phyloP scores from a whole-genome alignment of 1,284 basidiomycete species.

The Cerrena zonata region DNA sequence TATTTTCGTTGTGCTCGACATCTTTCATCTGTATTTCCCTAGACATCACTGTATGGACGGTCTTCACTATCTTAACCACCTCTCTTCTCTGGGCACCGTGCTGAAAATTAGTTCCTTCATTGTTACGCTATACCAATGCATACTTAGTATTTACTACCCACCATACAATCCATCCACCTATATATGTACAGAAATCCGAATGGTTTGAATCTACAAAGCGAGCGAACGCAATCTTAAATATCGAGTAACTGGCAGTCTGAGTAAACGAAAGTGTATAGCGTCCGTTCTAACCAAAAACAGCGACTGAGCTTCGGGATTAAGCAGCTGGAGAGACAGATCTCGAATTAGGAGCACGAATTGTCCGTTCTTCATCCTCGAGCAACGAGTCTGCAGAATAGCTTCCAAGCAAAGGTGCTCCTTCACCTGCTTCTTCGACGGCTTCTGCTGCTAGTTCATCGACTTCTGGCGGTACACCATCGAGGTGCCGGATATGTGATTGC shows the following conservation, averaged over 20 bases:
- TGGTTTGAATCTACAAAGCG: not conserved
- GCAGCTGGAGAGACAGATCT: constrained; percentile 8
- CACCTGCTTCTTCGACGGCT: constrained; percentile 57
- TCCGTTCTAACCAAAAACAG: too few species aligned
- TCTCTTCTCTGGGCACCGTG: not conserved
- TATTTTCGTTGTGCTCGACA: not conserved
- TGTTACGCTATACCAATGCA: constrained; percentile 5
- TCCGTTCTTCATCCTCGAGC: constrained; percentile 9
- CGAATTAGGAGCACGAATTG: constrained; percentile 8
- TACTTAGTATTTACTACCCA: not conserved
- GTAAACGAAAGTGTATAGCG: too few species aligned
- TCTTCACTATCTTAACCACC: not conserved
- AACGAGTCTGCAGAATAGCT: constrained; percentile 24
- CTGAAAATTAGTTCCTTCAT: not conserved
- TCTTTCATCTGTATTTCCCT: not conserved
- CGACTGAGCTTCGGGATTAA: not conserved
- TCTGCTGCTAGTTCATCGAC: constrained; percentile 55
- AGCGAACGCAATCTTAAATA: too few species aligned
- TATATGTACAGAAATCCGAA: not conserved
- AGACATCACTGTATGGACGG: not conserved
- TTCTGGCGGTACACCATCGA: constrained; percentile 45
- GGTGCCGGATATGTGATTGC: constrained; percentile 52
- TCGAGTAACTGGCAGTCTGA: too few species aligned
- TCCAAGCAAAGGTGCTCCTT: constrained; percentile 55
- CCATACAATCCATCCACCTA: not conserved